Percentiles rank a stretch among this genome's conserved stretches.
phyloP scores from a whole-genome alignment of 495 filamentous ascomycete species.

The Aspergillus ellipticus region DNA sequence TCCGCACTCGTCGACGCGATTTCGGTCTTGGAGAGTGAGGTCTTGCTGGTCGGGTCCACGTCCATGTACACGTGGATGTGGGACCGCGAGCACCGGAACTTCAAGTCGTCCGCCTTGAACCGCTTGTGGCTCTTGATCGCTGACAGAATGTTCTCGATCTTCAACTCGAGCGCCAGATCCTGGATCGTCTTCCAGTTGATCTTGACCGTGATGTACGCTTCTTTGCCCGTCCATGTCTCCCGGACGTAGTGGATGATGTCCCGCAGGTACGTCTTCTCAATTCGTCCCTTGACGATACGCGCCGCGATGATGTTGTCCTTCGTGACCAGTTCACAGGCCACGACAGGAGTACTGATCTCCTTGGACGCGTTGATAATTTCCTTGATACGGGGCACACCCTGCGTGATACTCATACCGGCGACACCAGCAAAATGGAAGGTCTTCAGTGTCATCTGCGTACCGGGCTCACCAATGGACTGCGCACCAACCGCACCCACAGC shows the following conservation, averaged over 20 bases:
- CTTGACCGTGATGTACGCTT: slow-evolving; percentile 66
- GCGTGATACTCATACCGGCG: slow-evolving; percentile 96
- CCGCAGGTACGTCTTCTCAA: slow-evolving; percentile 61
- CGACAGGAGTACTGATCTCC: slow-evolving; percentile 89
- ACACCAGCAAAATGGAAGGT: slow-evolving; percentile 99
- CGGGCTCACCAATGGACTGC: slow-evolving; percentile 96
- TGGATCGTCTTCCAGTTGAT: slow-evolving; percentile 74
- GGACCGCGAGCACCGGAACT: slow-evolving; percentile 42
- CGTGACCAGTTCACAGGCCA: slow-evolving; percentile 75
- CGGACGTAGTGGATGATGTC: slow-evolving; percentile 72
- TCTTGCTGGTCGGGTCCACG: slow-evolving; percentile 51
- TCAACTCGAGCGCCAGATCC: slow-evolving; percentile 74
- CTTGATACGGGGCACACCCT: slow-evolving; percentile 98
- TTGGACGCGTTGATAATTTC: slow-evolving; percentile 99
- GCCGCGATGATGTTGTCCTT: slow-evolving; percentile 68
- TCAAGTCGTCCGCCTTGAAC: slow-evolving; percentile 61
- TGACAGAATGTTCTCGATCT: slow-evolving; percentile 59
- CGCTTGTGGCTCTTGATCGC: slow-evolving; percentile 77
- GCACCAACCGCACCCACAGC: slow-evolving; percentile 97
- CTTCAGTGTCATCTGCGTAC: slow-evolving; percentile 99
- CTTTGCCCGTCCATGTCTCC: slow-evolving; percentile 74
- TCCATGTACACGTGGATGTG: slow-evolving; percentile 57
- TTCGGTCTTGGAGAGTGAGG: slow-evolving; percentile 52
- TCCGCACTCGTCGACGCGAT: slow-evolving; percentile 56
- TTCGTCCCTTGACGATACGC: slow-evolving; percentile 80